phyloP scores from a whole-genome alignment of 78 protist species.

The Thecamonas trahens region DNA sequence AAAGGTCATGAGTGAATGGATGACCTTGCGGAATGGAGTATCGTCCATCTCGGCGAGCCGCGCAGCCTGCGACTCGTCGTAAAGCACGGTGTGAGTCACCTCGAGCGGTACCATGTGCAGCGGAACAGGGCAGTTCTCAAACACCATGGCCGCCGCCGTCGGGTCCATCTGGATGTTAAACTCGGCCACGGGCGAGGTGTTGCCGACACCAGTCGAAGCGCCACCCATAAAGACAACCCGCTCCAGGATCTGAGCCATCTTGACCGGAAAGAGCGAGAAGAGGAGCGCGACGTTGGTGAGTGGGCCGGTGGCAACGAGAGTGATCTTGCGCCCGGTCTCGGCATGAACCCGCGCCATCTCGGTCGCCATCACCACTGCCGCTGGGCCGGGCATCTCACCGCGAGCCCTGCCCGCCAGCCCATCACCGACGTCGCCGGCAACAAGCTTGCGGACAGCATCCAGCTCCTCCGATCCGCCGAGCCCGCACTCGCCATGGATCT shows the following conservation, averaged over 20 bases:
- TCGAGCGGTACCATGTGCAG: slow-evolving; percentile 47
- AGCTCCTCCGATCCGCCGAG: slow-evolving; percentile 15
- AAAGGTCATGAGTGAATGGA: slow-evolving; percentile 13
- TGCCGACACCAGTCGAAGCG: slow-evolving; percentile 31
- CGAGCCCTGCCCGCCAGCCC: too few species aligned
- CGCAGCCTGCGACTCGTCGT: not conserved
- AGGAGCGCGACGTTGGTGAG: slow-evolving; percentile 41
- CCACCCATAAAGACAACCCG: slow-evolving; percentile 56
- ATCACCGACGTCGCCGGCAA: not conserved
- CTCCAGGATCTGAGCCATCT: not conserved
- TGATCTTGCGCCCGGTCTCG: not conserved
- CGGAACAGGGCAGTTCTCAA: not conserved
- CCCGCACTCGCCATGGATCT: slow-evolving; percentile 52
- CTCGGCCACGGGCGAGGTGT: slow-evolving; percentile 35
- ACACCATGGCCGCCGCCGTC: slow-evolving; percentile 39
- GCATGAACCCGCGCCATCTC: too few species aligned
- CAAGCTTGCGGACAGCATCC: not conserved
- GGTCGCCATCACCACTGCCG: not conserved
- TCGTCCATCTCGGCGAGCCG: not conserved
- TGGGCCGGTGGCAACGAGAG: slow-evolving; percentile 33
- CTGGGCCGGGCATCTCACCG: too few species aligned
- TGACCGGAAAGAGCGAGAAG: slow-evolving; percentile 9
- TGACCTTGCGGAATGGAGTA: slow-evolving; percentile 2
- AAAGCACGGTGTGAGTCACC: slow-evolving; percentile 35
- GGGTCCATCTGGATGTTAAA: slow-evolving; percentile 50